A percentile compares a stretch with the other conserved stretches of the same genome.
These are phyloP conservation scores for Claviceps humidiphila DNA, from an alignment of 2,329 filamentous ascomycete species.

Conservation along the genomic window DNA sequence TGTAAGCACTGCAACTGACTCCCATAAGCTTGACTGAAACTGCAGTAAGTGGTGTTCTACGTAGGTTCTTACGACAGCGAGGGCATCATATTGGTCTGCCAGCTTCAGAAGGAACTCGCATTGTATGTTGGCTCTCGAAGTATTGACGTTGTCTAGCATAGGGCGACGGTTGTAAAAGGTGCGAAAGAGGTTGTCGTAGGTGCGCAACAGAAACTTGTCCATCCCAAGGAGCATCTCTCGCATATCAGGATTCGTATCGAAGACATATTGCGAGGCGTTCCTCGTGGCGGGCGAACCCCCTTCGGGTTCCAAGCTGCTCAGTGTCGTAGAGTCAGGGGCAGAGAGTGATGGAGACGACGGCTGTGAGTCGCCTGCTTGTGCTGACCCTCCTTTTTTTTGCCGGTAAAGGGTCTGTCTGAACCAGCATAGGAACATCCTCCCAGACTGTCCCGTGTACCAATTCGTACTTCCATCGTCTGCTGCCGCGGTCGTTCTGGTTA, in stretches of 20 bases:
- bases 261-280: constrained; percentile 28
- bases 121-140: too few relatives aligned
- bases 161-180: constrained; percentile 93
- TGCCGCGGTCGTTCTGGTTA: not conserved
- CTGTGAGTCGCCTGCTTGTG: constrained; percentile 2
- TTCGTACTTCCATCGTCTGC: constrained; percentile 71
- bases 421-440: constrained; percentile 71
- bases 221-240: too few relatives aligned
- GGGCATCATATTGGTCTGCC: constrained; percentile 89
- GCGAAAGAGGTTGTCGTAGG: constrained; percentile 92
- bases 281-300: too few relatives aligned
- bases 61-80: constrained; percentile 73
- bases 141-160: constrained; percentile 17
- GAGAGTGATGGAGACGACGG: constrained; percentile 18
- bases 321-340: constrained; percentile 10
- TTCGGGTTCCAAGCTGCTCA: too few relatives aligned
- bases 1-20: constrained; percentile 92
- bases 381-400: not conserved
- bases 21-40: constrained; percentile 84
- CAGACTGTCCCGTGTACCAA: constrained; percentile 62
- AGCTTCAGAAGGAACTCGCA: constrained; percentile 49
- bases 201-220: constrained; percentile 66
- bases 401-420: constrained; percentile 53
- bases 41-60: constrained; percentile 90
- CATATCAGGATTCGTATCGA: constrained; percentile 26